A percentile compares a stretch with the other conserved stretches of the same genome.
Conservation (phyloP, 257 asterid genomes). For the Nicotiana obtusifolia region DNA sequence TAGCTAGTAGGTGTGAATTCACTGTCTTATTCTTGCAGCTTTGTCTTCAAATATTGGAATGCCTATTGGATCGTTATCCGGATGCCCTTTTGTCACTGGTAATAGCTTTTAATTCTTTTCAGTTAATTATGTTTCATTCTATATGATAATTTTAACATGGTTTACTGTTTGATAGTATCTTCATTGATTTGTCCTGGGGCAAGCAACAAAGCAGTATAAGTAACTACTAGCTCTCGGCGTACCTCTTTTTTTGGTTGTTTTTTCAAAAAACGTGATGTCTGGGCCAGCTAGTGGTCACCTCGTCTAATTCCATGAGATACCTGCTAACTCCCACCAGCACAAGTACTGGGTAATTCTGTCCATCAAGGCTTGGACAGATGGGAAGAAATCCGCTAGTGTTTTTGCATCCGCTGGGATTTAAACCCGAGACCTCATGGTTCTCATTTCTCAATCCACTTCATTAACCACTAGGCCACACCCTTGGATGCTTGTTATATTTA, state of each 20-base stretch:
- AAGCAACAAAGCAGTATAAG: neutral
- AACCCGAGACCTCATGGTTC: too few relatives aligned
- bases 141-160: neutral
- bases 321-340: too few relatives aligned
- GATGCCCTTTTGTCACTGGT: slow-evolving; percentile 65
- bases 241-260: neutral
- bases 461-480: too few relatives aligned
- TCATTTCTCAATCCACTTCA: too few relatives aligned
- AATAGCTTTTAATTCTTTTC: slow-evolving; percentile 15
- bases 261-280: too few relatives aligned
- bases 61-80: slow-evolving; percentile 53
- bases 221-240: neutral
- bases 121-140: neutral
- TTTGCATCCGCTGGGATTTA: too few relatives aligned
- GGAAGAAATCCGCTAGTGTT: too few relatives aligned
- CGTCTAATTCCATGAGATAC: too few relatives aligned
- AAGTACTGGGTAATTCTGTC: too few relatives aligned
- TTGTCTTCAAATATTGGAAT: slow-evolving; percentile 83
- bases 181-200: neutral
- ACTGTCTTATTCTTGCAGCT: slow-evolving; percentile 53
- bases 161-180: neutral
- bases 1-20: neutral
- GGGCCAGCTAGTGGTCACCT: too few relatives aligned
- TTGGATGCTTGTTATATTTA: neutral
- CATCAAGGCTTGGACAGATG: too few relatives aligned